Evolutionary conservation across 2,329 filamentous ascomycete genomes (phyloP), one percentile per base, ranked within the genome.

Genomic region (Colletotrichum godetiae): DNA sequence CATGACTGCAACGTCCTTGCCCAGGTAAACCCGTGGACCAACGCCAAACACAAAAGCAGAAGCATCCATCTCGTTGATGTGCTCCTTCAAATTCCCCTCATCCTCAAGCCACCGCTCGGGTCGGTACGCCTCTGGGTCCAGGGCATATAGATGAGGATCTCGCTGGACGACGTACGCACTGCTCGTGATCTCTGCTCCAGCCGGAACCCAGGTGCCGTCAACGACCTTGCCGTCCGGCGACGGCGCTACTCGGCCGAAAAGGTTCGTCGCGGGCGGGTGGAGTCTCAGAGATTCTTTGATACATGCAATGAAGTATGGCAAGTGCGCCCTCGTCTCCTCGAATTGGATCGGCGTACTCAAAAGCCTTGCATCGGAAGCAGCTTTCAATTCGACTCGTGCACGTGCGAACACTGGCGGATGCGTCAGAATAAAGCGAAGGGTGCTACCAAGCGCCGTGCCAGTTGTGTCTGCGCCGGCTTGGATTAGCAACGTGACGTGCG

Each of bases 31-130:
- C 10, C 68, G 37, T 6, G 68, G 61, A 4, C 68, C 68, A 19
- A 66, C 52, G 35, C 68, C 68, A 24, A 70, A 70, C 3, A 27
- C 56, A 12, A 70, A 66, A 3, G 56, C 65, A 19, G 15, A 37
- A 27, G 61, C 55, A 2, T 66, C 55, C 68, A 70, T 66, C 55
- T 70, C 68, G 15, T 19, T 29, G 3, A 67, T 60, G 2, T 13
- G 5, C 13, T 70, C 68, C 24, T 70, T 66, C 6, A 42, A 53
- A 10, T 57, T 65, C 4, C 55, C 61, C 5, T 80, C 78, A 5
- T 75, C 75, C 6, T 75, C 74, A 0, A 85, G 53, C 85, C 85
- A 87, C 10, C 86, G 75, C 75, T 87, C 84, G 0, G 86, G 86
- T 1, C 76, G 76, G 79, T 86, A 82, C 0, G 76, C 68, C 5